A percentile compares a stretch with the other conserved stretches of the same genome.
These are phyloP conservation scores for Penicilliopsis zonata DNA, from an alignment of 495 filamentous ascomycete genomes.

Conservation along the genomic window DNA sequence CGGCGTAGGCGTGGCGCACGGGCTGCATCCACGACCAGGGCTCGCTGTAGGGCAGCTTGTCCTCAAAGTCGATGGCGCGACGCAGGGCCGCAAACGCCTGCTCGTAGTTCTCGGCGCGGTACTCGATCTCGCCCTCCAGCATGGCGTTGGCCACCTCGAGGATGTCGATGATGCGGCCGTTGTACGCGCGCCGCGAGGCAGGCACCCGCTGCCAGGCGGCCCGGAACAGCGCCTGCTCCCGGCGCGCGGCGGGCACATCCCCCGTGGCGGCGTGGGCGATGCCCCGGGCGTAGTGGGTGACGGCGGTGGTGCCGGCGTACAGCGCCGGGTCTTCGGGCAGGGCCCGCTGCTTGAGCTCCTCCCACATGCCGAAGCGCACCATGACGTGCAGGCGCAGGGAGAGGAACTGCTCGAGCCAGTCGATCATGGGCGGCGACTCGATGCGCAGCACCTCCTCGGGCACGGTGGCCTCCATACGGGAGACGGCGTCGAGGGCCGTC, in stretches of 20 bases:
- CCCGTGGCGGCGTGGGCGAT: conserved; percentile 47
- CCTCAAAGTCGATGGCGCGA: conserved; percentile 39
- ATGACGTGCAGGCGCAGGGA: conserved; percentile 50
- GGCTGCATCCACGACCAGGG: conserved; percentile 66
- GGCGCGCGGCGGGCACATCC: conserved; percentile 31
- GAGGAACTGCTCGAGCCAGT: conserved; percentile 58
- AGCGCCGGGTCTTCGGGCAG: conserved; percentile 38
- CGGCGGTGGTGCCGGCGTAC: conserved; percentile 51
- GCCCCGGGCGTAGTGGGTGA: conserved; percentile 53
- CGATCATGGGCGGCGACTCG: conserved; percentile 55
- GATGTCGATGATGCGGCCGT: conserved; percentile 50
- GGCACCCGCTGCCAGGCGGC: conserved; percentile 34
- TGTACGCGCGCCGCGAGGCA: conserved; percentile 45
- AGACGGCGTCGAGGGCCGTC: conserved; percentile 42
- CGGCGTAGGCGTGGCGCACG: conserved; percentile 51
- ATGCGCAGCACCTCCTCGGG: conserved; percentile 48
- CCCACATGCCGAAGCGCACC: conserved; percentile 55
- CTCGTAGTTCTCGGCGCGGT: conserved; percentile 43
- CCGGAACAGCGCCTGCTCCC: conserved; percentile 31
- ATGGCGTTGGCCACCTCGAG: conserved; percentile 46
- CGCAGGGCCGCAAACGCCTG: conserved; percentile 42
- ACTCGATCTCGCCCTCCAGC: conserved; percentile 58
- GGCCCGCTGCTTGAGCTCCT: conserved; percentile 38
- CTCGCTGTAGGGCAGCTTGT: conserved; percentile 50
- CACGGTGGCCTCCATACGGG: conserved; percentile 38